Evolutionary conservation across 2,329 filamentous ascomycete genomes (phyloP), one percentile per base, ranked within the genome.

Genomic region (Furcasterigmium furcatum): DNA sequence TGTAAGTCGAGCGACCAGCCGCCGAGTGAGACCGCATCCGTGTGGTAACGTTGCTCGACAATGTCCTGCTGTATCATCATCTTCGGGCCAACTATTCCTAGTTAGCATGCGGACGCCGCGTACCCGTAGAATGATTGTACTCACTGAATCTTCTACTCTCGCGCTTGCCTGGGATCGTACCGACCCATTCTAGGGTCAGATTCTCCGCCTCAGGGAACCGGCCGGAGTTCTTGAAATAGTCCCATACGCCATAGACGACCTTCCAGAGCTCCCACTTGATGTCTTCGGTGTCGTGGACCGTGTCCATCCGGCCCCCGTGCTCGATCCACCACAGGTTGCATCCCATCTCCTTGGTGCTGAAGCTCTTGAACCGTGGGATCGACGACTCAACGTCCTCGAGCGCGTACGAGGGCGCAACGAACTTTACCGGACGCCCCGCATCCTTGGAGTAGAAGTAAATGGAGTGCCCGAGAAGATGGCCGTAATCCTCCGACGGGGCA

Each of bases 201-300:
- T 54, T 58, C 32, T 53, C 55, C 1, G 55, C 55, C 39, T 56
- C 55, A 12, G 54, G 55, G 19, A 58, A 58, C 5, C 49, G 52
- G 10, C 55, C 55, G 12, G 52, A 54, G 48, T 56, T 58, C 48
- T 56, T 58, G 35, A 57, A 57, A 39, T 57, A 57, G 38, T 57
- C 48, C 54, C 55, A 57, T 2, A 57, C 51, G 14, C 51, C 55
- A 29, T 57, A 57, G 2, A 57, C 55, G 2, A 56, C 55, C 21
- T 52, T 51, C 54, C 55, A 58, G 9, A 58, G 50, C 48, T 58
- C 52, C 55, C 55, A 56, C 47, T 58, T 58, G 44, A 58, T 58
- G 29, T 55, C 50, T 38, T 58, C 55, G 2, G 55, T 56, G 36
- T 58, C 53, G 34, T 58, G 55, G 9, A 57, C 50, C 18, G 55